Base-by-base conservation (phyloP, 2,329 filamentous ascomycete genomes). In the Akanthomyces muscarius region DNA sequence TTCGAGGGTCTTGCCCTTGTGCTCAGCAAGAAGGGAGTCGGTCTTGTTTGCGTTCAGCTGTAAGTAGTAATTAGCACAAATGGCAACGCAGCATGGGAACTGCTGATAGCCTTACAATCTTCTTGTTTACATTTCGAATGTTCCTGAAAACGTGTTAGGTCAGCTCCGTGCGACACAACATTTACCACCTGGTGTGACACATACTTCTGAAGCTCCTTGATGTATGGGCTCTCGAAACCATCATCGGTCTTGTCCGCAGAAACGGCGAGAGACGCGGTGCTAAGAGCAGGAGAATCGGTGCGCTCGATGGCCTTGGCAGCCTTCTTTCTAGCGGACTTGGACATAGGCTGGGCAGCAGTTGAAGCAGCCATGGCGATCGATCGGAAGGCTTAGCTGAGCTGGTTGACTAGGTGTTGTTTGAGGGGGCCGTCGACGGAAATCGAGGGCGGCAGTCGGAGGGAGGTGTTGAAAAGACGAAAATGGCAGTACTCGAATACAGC, bases 71-170 rank as follows among this genome's bases (percentile, higher is more conserved):
- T 64, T 56, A 64, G 57, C 38, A 56, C 33, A 16, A 30, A 5
- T 21, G 18, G 50, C 38, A 52, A 21, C 8, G 30, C 28, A 50
- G 52, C 30, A 18, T 48, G 53, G 41, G 23, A 36, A 14, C 38
- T 36, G 75, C 44, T 36, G 48, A 41, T 5, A 62, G 28, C 81
- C 90, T 80, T 78, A 96, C 91, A 71, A 98, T 88, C 80, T 97
- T 97, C 85, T 97, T 98, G 81, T 88, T 90, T 72, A 95, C 80
- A 76, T 95, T 96, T 73, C 94, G 92, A 70, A 97, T 90, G 76
- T 86, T 92, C 83, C 92, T 97, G 68, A 28, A 21, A 25, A 54
- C 30, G 21, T 10, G 25, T 62, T 56, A 62, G 60, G n/a, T 36
- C 21, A 23, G 28, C 11, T 21, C 13, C 10, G 16, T 18, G 59